Percentiles rank a stretch among this genome's conserved stretches.
Conservation (phyloP, 2,329 filamentous ascomycete genomes). For the Amesomyces nigricolor region DNA sequence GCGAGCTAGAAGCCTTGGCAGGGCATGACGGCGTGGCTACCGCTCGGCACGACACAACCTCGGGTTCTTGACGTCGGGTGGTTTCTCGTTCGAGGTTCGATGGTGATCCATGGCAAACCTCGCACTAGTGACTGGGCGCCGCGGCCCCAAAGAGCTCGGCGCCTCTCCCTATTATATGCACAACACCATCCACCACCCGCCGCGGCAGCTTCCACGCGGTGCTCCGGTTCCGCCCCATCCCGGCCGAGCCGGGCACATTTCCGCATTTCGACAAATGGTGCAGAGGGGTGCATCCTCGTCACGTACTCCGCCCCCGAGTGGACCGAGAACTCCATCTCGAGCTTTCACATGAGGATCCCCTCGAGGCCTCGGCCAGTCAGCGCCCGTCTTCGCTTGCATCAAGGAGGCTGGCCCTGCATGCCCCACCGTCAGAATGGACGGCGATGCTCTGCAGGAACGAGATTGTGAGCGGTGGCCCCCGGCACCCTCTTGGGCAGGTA, state of each 20-base stretch:
- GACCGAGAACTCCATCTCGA: slow-evolving; percentile 1
- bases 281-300: not conserved
- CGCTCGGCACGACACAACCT: too few species aligned
- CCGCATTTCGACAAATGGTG: slow-evolving; percentile 1
- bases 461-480: slow-evolving; percentile 4
- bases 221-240: not conserved
- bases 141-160: too few species aligned
- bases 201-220: not conserved
- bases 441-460: not conserved
- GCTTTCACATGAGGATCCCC: not conserved
- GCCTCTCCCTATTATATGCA: too few species aligned
- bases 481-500: not conserved
- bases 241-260: not conserved
- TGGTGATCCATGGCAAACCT: too few species aligned
- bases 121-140: too few species aligned
- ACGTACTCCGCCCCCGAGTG: not conserved
- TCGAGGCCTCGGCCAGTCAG: slow-evolving; percentile 3
- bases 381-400: not conserved
- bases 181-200: too few species aligned
- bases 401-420: not conserved
- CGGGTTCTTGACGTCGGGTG: too few species aligned
- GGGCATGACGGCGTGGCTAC: too few species aligned
- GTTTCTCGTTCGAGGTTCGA: too few species aligned
- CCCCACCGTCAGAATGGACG: not conserved
- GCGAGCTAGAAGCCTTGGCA: too few species aligned